Evolutionary conservation across 2,329 filamentous ascomycete genomes (phyloP).

Genomic region (Seiridium unicorne): DNA sequence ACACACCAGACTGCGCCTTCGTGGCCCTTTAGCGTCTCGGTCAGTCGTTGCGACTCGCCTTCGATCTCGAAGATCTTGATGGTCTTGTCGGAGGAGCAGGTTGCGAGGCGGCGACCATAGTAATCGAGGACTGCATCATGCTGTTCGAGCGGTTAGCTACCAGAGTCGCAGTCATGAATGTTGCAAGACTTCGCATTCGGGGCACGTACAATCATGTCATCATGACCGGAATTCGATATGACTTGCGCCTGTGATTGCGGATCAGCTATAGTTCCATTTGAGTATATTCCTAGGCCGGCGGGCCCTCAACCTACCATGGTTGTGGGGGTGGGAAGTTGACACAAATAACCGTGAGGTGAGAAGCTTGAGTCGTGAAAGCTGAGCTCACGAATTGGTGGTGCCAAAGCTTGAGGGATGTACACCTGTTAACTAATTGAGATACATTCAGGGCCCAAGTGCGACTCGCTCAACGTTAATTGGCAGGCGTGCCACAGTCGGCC

Average conservation of each 20-base stretch:
- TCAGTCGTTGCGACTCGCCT: constrained; percentile 82
- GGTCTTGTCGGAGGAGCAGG: constrained; percentile 95
- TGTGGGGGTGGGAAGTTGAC: neutral
- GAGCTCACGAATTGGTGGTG: too few relatives aligned
- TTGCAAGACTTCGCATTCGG: neutral
- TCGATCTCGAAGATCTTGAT: constrained; percentile 99
- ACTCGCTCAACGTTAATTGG: neutral
- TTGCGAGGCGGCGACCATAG: constrained; percentile 93
- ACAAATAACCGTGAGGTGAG: neutral
- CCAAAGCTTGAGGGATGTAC: neutral
- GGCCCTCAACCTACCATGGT: neutral
- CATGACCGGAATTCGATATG: constrained; percentile 84
- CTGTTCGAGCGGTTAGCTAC: constrained; percentile 40
- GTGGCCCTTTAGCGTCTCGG: constrained; percentile 94
- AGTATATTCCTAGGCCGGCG: neutral
- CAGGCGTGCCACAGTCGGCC: neutral
- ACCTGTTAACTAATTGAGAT: neutral
- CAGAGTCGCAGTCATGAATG: neutral
- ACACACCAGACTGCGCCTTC: constrained; percentile 98
- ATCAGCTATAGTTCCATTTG: neutral
- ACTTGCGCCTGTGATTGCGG: constrained; percentile 53
- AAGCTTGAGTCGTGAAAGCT: too few relatives aligned
- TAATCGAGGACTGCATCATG: constrained; percentile 99
- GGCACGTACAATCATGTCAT: constrained; percentile 92
- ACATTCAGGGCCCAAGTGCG: neutral